Base-by-base conservation (phyloP, 1,284 basidiomycete genomes). In the Cutaneotrichosporon daszewskae region DNA sequence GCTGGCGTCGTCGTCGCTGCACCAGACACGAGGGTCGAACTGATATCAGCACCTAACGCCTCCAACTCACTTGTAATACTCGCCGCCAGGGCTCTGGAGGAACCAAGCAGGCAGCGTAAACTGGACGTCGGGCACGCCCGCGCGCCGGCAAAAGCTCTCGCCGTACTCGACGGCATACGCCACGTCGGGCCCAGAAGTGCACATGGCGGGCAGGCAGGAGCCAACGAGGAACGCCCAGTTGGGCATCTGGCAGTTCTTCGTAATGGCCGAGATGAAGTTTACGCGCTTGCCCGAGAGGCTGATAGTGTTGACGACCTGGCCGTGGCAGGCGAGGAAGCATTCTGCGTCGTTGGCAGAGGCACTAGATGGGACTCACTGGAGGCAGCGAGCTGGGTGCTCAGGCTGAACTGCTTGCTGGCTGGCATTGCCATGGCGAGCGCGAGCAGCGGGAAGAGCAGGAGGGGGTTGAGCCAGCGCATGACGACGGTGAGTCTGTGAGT, bases 161-260 rank as follows among this genome's bases (percentile, higher is more conserved):
- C 53, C 64, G 33, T 59, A 67, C 46, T 66, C 66, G 13, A 57
- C 24, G 2, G 59, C 66, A 40, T 69, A 69, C 1, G 60, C 65
- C 7, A 62, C 55, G 45, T 66, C 64, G 1, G 64, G 58, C 4
- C 62, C 59, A 1, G 61, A 64, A 7, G 27, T 28, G 43, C 65
- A 67, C 2, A 17, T 22, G 2, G 36, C 13, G 12, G 59, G 49
- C 3, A 69, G 51, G 44, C 66, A 69, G 4, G 22, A 17, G 12
- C 51, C 23, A 31, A 66, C 47, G 32, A 51, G 34, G 2, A 14
- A 19, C 5, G n/a, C 25, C 59, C 58, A 60, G 18, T 31, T 10
- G 55, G 45, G 38, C n/a, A 43, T 29, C 23, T 36, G 10, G 43
- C 64, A 66, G 40, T 64, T 66, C 12, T 37, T 17, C 3, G 43